Conservation (phyloP, 2,329 filamentous ascomycete genomes). For the Penicillium sclerotigenum region DNA sequence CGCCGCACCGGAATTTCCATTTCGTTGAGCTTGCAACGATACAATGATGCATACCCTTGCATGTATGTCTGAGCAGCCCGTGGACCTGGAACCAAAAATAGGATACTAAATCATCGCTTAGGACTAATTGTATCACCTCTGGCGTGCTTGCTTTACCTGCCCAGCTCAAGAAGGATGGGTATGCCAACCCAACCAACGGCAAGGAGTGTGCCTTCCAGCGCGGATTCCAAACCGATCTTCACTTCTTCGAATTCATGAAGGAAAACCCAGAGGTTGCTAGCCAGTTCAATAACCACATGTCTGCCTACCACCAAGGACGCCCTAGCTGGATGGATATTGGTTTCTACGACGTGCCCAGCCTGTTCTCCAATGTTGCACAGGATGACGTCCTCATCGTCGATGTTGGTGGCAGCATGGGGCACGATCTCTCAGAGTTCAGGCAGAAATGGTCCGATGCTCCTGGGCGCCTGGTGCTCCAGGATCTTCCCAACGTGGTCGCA, state of each 20-base stretch:
- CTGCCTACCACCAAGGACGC: slow-evolving; percentile 27
- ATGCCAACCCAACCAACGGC: slow-evolving; percentile 27
- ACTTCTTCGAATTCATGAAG: slow-evolving; percentile 30
- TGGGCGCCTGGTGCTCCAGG: slow-evolving; percentile 50
- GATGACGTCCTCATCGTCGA: slow-evolving; percentile 40
- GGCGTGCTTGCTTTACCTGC: slow-evolving; percentile 26
- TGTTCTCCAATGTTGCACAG: slow-evolving; percentile 8
- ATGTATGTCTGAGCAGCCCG: slow-evolving; percentile 13
- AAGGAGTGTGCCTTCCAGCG: slow-evolving; percentile 26
- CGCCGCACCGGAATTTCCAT: slow-evolving; percentile 32
- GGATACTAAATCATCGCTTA: background rate
- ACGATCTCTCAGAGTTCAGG: slow-evolving; percentile 41
- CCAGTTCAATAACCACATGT: slow-evolving; percentile 31
- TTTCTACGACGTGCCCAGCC: slow-evolving; percentile 29
- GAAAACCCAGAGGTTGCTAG: slow-evolving; percentile 17
- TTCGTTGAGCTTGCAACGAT: slow-evolving; percentile 21
- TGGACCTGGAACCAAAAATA: background rate
- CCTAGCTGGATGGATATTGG: slow-evolving; percentile 32
- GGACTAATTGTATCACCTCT: slow-evolving; percentile 28
- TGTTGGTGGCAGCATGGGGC: slow-evolving; percentile 44
- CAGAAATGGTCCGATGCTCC: slow-evolving; percentile 37
- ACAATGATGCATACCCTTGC: slow-evolving; percentile 24
- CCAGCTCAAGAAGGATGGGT: slow-evolving; percentile 26
- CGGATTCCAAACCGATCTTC: slow-evolving; percentile 26
- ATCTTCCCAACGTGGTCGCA: slow-evolving; percentile 42